Conservation (phyloP, 2,329 filamentous ascomycete genomes). For the Botrytis hyacinthi region DNA sequence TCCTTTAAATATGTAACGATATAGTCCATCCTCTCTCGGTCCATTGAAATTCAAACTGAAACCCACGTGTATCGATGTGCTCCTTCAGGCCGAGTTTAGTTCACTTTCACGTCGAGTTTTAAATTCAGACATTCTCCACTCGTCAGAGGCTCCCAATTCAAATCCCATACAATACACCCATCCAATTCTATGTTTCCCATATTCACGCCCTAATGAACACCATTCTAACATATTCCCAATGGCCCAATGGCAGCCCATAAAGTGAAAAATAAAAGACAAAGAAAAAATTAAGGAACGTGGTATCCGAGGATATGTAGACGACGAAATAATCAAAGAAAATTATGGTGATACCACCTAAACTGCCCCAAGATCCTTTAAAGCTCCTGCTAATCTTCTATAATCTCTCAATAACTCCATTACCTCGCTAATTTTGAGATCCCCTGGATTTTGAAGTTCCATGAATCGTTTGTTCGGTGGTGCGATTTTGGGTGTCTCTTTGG, state of each 20-base stretch:
- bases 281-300: not conserved
- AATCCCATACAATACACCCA: constrained; percentile 10
- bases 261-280: not conserved
- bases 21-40: not conserved
- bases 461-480: constrained; percentile 70
- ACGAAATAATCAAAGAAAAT: constrained; percentile 11
- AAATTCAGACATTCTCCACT: not conserved
- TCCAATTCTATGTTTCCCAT: constrained; percentile 16
- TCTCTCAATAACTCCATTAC: constrained; percentile 69
- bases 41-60: not conserved
- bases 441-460: constrained; percentile 67
- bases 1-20: not conserved
- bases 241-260: not conserved
- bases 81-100: not conserved
- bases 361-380: constrained; percentile 60
- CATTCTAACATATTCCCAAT: not conserved
- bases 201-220: not conserved
- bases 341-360: constrained; percentile 41
- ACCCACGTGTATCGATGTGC: not conserved
- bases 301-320: not conserved
- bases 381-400: constrained; percentile 68
- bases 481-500: constrained; percentile 55
- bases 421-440: constrained; percentile 70
- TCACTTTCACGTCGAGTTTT: not conserved
- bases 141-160: not conserved